Evolutionary conservation across 1,139 yeast species (phyloP).

Genomic region (Diutina rugosa): DNA sequence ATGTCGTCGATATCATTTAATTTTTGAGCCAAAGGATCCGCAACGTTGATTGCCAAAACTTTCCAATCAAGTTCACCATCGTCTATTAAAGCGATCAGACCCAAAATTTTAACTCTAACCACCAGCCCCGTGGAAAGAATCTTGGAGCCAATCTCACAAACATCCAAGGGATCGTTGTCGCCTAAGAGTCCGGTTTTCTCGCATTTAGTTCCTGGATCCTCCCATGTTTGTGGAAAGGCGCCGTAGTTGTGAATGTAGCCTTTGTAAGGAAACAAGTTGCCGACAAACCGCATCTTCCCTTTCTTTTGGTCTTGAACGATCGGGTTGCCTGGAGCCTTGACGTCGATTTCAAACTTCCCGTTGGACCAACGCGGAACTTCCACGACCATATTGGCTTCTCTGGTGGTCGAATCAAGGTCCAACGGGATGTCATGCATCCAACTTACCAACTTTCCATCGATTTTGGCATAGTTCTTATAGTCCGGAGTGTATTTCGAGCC

Average conservation of each 20-base stretch:
- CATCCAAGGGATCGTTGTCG: conserved; percentile 87
- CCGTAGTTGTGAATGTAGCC: conserved; percentile 92
- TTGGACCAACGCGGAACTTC: conserved; percentile 90
- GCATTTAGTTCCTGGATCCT: conserved; percentile 60
- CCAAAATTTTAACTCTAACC: conserved; percentile 72
- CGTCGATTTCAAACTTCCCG: conserved; percentile 76
- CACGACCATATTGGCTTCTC: conserved; percentile 72
- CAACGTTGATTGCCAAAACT: conserved; percentile 60
- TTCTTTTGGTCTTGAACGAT: conserved; percentile 79
- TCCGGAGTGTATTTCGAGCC: conserved; percentile 24
- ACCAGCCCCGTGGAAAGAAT: conserved; percentile 66
- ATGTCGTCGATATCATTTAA: conserved; percentile 69
- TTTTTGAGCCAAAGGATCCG: conserved; percentile 66
- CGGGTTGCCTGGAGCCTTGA: conserved; percentile 58
- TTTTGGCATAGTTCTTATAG: conserved; percentile 20
- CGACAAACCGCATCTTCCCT: conserved; percentile 70
- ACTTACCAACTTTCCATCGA: conserved; percentile 47
- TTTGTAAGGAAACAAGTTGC: conserved; percentile 81
- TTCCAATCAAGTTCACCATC: conserved; percentile 96
- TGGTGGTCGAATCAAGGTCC: conserved; percentile 48
- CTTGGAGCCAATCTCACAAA: conserved; percentile 74
- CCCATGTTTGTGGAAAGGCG: conserved; percentile 95
- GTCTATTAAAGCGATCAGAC: conserved; percentile 77
- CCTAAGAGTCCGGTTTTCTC: conserved; percentile 65
- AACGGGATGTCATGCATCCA: conserved; percentile 72